Evolutionary conservation across 805 yeast species (phyloP), one percentile per base, ranked within the genome.

Genomic region (Metschnikowia lunata): DNA sequence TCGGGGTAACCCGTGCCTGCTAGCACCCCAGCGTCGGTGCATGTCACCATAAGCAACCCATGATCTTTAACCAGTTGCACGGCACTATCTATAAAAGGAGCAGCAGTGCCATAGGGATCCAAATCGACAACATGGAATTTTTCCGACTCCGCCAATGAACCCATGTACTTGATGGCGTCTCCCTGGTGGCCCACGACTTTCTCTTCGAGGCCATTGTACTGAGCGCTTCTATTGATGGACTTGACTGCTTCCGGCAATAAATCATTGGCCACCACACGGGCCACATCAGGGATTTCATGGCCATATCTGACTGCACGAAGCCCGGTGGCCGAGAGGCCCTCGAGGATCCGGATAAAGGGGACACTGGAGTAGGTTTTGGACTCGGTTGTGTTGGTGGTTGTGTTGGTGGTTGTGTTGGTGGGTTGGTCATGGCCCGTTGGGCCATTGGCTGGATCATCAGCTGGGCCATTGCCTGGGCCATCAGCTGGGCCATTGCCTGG

Each of bases 1-100:
- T 93, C 99, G 0, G 98, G 97, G 62, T 91, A 91, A 11, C 95
- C 95, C 51, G 84, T 83, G 14, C 99, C 99, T 0, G 98, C 98
- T 42, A 93, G 72, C 1, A 93, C 97, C 0, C 96, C 96, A 12
- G 95, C 75, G 67, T 93, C 99, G 0, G 99, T 93, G 63, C 99
- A 93, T 0, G 99, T 93, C 3, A 93, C 91, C 40, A 93, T 69
- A 52, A 93, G 65, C 35, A 93, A 58, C 1, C 98, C 99, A 44
- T 83, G 90, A 53, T 90, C 89, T 39, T 76, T 78, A n/a, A 90
- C 77, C 29, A 83, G 71, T 57, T 88, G 95, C 29, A 93, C 71
- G 0, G 98, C 97, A 29, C 93, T 80, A 62, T 93, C 99, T 27
- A 93, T 74, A 61, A 93, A 93, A 7, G 99, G 99, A 0, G 97